Evolutionary conservation across 2,329 filamentous ascomycete genomes (phyloP), one percentile per base, ranked within the genome.

Genomic region (Monilinia fructigena): DNA sequence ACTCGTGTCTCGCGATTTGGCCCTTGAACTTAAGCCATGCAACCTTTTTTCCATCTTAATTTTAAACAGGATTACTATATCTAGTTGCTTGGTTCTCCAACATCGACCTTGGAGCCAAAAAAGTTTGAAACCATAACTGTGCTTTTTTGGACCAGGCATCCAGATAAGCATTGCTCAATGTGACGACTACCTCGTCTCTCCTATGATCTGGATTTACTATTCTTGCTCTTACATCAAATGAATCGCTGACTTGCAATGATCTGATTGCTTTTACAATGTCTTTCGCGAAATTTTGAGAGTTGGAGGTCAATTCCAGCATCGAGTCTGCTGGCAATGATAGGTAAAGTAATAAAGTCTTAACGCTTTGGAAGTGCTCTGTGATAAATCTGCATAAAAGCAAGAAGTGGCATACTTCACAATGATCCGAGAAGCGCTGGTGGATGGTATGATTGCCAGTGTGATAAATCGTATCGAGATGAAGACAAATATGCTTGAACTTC

Each of bases 341-440:
- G 31, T 26, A 60, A 4, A 60, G 14, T 20, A 60, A 20, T 16
- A 60, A 26, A 20, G 58, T 50, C 31, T 60, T 38, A 4, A 60
- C 45, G n/a, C 14, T 26, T 38, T 12, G 58, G 50, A 60, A 60
- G 48, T 60, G 58, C 58, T 60, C 20, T 16, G 20, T 18, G n/a
- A 60, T 50, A 14, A 60, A 60, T 38, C 38, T 4, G 16, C 58
- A 60, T 7, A 60, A 8, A 12, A 60, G 20, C 14, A 50, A 26
- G 16, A 60, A 60, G 18, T 31, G 20, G 16, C 58, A 60, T 5
- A 40, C 12, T 18, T 50, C 58, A 10, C 58, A 60, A n/a, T 60
- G 45, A 14, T 60, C 58, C n/a, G 58, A 60, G 10, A 50, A 23
- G 1, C 7, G 14, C 12, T 26, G 14, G 23, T 38, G 7, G 6